phyloP scores from a whole-genome alignment of 2,329 filamentous ascomycete species.

The Fusarium nelsonii region DNA sequence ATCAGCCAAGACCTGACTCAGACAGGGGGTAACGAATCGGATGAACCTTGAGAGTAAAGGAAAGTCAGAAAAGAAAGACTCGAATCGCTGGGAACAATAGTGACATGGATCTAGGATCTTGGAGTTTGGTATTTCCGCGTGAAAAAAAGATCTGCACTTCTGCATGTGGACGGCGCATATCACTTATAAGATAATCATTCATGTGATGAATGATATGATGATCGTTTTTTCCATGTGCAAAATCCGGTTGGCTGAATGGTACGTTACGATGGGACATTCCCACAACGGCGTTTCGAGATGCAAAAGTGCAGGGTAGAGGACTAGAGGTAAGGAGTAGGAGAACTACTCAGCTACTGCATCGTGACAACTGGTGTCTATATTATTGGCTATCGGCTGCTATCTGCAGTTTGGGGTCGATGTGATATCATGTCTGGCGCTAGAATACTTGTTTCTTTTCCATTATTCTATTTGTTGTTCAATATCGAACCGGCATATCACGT shows the following conservation, averaged over 20 bases:
- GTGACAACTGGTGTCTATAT: background rate
- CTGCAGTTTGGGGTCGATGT: background rate
- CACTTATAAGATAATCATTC: background rate
- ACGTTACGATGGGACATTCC: background rate
- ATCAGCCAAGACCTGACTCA: background rate
- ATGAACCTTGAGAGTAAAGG: background rate
- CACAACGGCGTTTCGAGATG: conserved; percentile 7
- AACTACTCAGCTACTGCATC: background rate
- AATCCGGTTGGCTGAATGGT: background rate
- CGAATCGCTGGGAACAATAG: background rate
- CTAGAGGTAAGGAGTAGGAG: background rate
- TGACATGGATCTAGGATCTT: conserved; percentile 14
- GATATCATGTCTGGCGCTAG: background rate
- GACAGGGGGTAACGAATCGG: conserved; percentile 13
- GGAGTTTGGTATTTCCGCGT: background rate
- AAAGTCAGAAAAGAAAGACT: background rate
- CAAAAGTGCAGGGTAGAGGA: conserved; percentile 18
- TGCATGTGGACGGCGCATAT: conserved; percentile 17
- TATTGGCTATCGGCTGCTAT: background rate
- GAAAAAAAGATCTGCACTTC: conserved; percentile 16
- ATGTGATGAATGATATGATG: background rate
- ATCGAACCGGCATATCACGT: background rate
- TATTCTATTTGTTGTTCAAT: background rate
- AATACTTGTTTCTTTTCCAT: background rate
- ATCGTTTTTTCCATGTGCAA: background rate